A percentile compares a stretch with the other conserved stretches of the same genome.
Evolutionary conservation across 2,329 filamentous ascomycete genomes (phyloP).

Genomic region (Hypoxylon sp.): DNA sequence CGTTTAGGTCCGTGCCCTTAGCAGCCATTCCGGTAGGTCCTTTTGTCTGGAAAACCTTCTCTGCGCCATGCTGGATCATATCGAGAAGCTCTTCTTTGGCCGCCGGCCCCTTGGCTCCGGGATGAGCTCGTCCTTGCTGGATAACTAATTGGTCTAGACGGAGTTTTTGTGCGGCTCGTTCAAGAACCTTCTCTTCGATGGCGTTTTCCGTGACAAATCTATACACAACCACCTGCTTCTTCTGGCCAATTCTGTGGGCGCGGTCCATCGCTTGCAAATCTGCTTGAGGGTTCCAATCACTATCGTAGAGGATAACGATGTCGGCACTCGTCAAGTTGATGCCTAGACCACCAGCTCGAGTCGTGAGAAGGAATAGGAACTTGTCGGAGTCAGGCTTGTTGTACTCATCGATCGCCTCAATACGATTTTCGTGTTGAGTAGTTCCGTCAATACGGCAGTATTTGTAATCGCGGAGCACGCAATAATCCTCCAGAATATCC

Average conservation of each 20-base stretch:
- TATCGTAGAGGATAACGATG: constrained; percentile 96
- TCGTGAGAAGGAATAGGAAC: constrained; percentile 95
- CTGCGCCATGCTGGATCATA: constrained; percentile 99
- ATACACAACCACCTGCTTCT: constrained; percentile 97
- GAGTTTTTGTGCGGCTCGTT: constrained; percentile 95
- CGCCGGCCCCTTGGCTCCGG: constrained; percentile 88
- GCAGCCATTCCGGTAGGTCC: constrained; percentile 74
- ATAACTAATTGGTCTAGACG: constrained; percentile 97
- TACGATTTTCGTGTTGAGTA: constrained; percentile 97
- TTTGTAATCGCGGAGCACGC: constrained; percentile 92
- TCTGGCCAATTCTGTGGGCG: constrained; percentile 98
- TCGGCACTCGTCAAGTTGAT: constrained; percentile 97
- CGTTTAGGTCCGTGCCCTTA: constrained; percentile 76
- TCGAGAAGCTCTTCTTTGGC: constrained; percentile 96
- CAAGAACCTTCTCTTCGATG: constrained; percentile 97
- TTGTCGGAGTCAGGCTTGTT: constrained; percentile 97
- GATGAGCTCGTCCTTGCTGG: constrained; percentile 94
- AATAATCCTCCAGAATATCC: constrained; percentile 98
- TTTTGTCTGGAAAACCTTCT: constrained; percentile 87
- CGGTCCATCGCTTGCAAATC: constrained; percentile 99
- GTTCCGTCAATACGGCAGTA: constrained; percentile 98
- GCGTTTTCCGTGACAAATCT: constrained; percentile 98
- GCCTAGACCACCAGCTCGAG: constrained; percentile 92
- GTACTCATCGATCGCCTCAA: constrained; percentile 97
- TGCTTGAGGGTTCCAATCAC: constrained; percentile 98